phyloP scores from a whole-genome alignment of 441 rosid genomes.

The Bruguiera hainesii region DNA sequence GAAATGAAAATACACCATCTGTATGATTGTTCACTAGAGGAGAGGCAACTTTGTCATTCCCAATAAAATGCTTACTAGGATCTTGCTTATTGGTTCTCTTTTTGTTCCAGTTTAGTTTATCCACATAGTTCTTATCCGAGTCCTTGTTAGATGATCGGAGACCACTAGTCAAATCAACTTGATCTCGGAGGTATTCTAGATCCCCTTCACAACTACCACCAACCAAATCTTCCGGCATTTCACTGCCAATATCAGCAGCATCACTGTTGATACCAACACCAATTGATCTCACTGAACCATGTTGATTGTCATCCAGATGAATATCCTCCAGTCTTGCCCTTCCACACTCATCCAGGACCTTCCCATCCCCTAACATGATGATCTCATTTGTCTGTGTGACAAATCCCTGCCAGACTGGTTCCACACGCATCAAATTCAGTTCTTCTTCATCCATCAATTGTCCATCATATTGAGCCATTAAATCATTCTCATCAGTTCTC shows the following conservation, averaged over 20 bases:
- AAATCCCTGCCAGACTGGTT: conserved; percentile 97
- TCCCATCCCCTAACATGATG: conserved; percentile 58
- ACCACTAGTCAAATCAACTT: conserved; percentile 45
- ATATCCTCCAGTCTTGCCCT: conserved; percentile 55
- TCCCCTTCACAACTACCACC: conserved; percentile 90
- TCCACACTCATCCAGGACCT: conserved; percentile 40
- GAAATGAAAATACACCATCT: conserved; percentile 73
- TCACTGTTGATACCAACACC: conserved; percentile 94
- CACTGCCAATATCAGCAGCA: conserved; percentile 86
- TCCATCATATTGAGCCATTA: conserved; percentile 73
- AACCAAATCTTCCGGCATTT: conserved; percentile 73
- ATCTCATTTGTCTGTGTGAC: conserved; percentile 78
- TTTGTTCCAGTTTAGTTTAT: conserved; percentile 38
- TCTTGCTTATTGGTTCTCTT: conserved; percentile 47
- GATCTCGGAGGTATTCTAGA: conserved; percentile 60
- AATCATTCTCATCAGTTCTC: conserved; percentile 51
- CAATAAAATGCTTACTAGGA: conserved; percentile 37
- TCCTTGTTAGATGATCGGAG: conserved; percentile 45
- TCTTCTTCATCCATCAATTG: conserved; percentile 84
- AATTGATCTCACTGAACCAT: conserved; percentile 89
- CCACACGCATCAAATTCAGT: conserved; percentile 65
- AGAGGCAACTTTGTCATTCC: conserved; percentile 42
- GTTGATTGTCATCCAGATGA: conserved; percentile 77
- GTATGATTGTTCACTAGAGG: conserved; percentile 43
- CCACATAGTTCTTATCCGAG: conserved; percentile 47